A percentile compares a stretch with the other conserved stretches of the same genome.
Evolutionary conservation across 768 basidiomycete genomes (phyloP).

Genomic region (Vishniacozyma victoriae): DNA sequence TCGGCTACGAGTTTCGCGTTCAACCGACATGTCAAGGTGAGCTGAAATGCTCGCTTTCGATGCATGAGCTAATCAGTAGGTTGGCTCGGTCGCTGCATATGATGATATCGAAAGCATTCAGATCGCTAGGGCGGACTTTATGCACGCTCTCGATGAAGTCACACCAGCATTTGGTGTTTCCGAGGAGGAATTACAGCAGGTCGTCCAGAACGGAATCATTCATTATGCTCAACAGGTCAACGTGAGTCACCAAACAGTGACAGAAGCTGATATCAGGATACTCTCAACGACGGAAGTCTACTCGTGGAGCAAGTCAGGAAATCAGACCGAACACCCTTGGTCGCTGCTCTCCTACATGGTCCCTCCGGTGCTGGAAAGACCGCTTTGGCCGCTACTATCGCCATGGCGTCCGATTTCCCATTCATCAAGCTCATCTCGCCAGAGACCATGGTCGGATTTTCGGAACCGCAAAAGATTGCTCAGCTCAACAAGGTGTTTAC

Average conservation of each 20-base stretch:
- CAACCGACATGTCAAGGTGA: slow-evolving; percentile 86
- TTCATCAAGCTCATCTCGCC: slow-evolving; percentile 97
- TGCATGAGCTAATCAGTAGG: slow-evolving; percentile 46
- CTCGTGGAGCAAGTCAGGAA: slow-evolving; percentile 91
- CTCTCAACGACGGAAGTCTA: slow-evolving; percentile 75
- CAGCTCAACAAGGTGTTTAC: slow-evolving; percentile 87
- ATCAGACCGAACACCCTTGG: slow-evolving; percentile 82
- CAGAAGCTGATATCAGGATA: slow-evolving; percentile 57
- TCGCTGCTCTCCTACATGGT: slow-evolving; percentile 78
- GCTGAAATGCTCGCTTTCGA: not conserved
- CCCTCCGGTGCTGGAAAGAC: slow-evolving; percentile 90
- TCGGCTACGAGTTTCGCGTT: slow-evolving; percentile 98
- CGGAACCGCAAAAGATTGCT: slow-evolving; percentile 84
- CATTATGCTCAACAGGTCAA: slow-evolving; percentile 70
- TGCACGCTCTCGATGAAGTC: slow-evolving; percentile 85
- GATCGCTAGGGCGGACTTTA: slow-evolving; percentile 78
- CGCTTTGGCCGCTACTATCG: slow-evolving; percentile 87
- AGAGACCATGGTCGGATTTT: slow-evolving; percentile 92
- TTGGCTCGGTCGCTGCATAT: slow-evolving; percentile 94
- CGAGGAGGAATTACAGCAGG: slow-evolving; percentile 87
- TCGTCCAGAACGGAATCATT: slow-evolving; percentile 92
- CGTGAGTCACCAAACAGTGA: slow-evolving; percentile 53
- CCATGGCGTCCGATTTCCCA: slow-evolving; percentile 85
- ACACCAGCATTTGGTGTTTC: slow-evolving; percentile 96
- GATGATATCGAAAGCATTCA: slow-evolving; percentile 90